Evolutionary conservation across 177 flowering plant genomes (phyloP).

Genomic region (Vitis hybrid): DNA sequence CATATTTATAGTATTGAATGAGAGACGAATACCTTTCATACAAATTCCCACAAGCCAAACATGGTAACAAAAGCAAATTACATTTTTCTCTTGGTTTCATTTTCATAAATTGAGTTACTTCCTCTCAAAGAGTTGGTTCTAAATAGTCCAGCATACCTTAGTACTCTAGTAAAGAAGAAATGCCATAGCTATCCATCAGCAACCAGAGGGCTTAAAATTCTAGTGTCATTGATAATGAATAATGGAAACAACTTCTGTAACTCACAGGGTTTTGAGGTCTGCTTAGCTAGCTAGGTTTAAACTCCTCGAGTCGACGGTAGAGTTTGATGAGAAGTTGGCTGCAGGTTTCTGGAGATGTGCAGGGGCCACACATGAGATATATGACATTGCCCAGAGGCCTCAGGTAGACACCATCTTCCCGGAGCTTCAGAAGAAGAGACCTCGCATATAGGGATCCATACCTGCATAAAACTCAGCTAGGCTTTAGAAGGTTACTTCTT

Average conservation of each 20-base stretch:
- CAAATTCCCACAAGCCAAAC: too few species aligned
- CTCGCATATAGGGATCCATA: slow-evolving; percentile 66
- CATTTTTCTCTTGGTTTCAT: too few species aligned
- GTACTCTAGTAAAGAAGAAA: too few species aligned
- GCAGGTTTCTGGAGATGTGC: slow-evolving; percentile 71
- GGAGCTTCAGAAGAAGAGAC: slow-evolving; percentile 53
- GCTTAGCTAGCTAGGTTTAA: slow-evolving; percentile 18
- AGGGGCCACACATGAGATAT: slow-evolving; percentile 92
- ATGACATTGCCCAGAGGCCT: slow-evolving; percentile 96
- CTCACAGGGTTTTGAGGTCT: not conserved
- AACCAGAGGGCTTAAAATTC: too few species aligned
- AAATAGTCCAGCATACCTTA: too few species aligned
- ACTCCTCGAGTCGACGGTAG: slow-evolving; percentile 47
- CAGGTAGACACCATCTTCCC: slow-evolving; percentile 83
- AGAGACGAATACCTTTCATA: too few species aligned
- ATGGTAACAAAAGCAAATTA: too few species aligned
- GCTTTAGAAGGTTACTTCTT: not conserved
- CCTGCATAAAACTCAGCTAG: slow-evolving; percentile 34
- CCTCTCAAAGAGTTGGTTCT: too few species aligned
- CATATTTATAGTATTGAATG: too few species aligned
- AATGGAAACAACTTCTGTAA: not conserved
- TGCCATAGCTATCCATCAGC: too few species aligned
- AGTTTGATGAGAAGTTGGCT: slow-evolving; percentile 50
- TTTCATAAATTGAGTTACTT: too few species aligned
- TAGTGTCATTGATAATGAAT: too few species aligned